These are phyloP conservation scores for Trichophyton equinum DNA, from an alignment of 2,329 filamentous ascomycete genomes.

Conservation along the genomic window DNA sequence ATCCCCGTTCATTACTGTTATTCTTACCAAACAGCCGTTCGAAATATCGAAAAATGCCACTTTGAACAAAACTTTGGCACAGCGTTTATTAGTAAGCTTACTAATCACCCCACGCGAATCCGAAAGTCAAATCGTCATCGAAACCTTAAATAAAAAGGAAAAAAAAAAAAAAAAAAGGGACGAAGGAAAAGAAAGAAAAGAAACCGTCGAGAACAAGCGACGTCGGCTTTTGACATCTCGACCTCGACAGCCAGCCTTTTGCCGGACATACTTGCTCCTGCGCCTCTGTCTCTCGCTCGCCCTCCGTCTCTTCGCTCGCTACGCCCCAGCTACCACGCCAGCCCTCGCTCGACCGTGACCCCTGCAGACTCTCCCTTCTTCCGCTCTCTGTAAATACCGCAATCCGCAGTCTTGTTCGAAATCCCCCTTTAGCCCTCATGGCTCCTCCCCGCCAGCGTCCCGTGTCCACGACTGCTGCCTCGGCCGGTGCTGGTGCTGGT, in stretches of 20 bases:
- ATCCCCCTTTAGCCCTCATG: not conserved
- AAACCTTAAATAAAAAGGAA: conserved; percentile 1
- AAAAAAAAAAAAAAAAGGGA: conserved; percentile 16
- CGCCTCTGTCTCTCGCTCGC: not conserved
- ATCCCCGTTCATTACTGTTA: too few species aligned
- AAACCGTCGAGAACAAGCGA: conserved; percentile 12
- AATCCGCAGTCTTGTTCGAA: not conserved
- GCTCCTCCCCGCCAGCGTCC: conserved; percentile 31
- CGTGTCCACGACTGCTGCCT: conserved; percentile 14
- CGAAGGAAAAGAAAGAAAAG: conserved; percentile 19
- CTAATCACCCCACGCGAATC: not conserved
- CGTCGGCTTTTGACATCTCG: not conserved
- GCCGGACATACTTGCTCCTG: not conserved
- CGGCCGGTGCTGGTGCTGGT: not conserved
- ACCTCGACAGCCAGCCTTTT: not conserved
- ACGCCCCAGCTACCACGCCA: not conserved
- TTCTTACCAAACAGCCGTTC: too few species aligned
- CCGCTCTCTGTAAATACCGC: not conserved
- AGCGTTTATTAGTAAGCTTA: not conserved
- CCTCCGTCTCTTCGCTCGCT: not conserved
- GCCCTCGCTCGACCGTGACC: not conserved
- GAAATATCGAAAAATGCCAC: too few species aligned
- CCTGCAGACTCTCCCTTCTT: not conserved
- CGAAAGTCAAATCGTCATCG: not conserved
- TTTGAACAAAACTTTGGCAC: not conserved